Conservation (phyloP, 495 filamentous ascomycete species). For the Xylaria cubensis region DNA sequence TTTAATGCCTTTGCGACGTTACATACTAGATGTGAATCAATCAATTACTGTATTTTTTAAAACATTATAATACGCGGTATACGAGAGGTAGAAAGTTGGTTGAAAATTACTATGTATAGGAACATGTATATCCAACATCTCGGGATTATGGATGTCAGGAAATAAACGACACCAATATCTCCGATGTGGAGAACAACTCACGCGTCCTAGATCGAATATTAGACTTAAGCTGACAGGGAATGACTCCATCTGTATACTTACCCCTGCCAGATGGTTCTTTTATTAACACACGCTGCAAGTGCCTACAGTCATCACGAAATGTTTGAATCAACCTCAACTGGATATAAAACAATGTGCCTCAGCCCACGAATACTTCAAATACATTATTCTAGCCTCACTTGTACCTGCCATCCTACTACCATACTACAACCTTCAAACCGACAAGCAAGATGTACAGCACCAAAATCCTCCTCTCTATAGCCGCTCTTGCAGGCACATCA, state of each 20-base stretch:
- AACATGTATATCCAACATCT: background rate
- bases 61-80: background rate
- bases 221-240: too few relatives aligned
- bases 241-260: too few relatives aligned
- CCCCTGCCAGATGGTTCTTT: background rate
- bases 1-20: background rate
- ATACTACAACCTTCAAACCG: background rate
- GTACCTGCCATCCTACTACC: background rate
- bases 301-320: background rate
- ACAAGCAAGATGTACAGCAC: background rate
- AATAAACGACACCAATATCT: background rate
- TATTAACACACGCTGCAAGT: background rate
- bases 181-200: background rate
- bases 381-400: background rate
- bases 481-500: background rate
- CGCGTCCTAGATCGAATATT: too few relatives aligned
- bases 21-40: background rate
- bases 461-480: background rate
- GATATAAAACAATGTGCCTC: background rate
- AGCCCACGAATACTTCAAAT: background rate
- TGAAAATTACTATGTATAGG: background rate
- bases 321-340: background rate
- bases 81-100: background rate
- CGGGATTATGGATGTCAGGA: background rate
- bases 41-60: background rate